A percentile compares a stretch with the other conserved stretches of the same genome.
Evolutionary conservation across 2,329 filamentous ascomycete genomes (phyloP).

Genomic region (Dissoconium aciculare): DNA sequence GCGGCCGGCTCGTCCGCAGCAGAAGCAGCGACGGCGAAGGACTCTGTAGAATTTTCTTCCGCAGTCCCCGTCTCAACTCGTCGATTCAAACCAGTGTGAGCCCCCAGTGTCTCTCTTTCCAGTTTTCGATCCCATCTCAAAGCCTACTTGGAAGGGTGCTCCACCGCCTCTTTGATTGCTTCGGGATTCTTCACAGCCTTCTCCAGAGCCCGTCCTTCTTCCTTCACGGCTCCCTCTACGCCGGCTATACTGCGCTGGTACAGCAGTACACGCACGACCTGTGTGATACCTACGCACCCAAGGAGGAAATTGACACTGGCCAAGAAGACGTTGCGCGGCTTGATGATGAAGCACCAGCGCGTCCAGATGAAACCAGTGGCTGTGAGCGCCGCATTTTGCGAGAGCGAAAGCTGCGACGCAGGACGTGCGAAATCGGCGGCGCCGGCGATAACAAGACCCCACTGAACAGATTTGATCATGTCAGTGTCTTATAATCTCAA

Average conservation of each 20-base stretch:
- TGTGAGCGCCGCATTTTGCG: conserved; percentile 80
- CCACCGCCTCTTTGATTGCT: no score
- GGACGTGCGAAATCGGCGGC: conserved; percentile 84
- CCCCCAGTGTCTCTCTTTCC: no score
- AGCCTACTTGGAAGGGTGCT: no score
- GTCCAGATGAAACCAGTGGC: conserved; percentile 95
- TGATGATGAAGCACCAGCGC: conserved; percentile 95
- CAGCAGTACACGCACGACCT: conserved; percentile 61
- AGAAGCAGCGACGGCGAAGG: no score
- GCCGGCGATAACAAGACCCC: conserved; percentile 83
- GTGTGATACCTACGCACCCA: conserved; percentile 68
- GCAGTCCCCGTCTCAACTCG: no score
- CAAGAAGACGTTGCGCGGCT: conserved; percentile 79
- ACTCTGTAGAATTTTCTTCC: no score
- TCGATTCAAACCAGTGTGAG: no score
- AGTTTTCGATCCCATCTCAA: no score
- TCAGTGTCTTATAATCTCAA: conserved; percentile 1
- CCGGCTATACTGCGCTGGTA: conserved; percentile 49
- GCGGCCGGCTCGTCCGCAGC: no score
- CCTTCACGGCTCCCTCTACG: conserved; percentile 23
- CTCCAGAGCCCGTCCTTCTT: conserved; percentile 20
- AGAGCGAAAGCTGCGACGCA: conserved; percentile 80
- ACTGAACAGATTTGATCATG: conserved; percentile 36
- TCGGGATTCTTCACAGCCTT: conserved; percentile 26
- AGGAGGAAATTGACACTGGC: conserved; percentile 98